Evolutionary conservation across 805 yeast species (phyloP).

Genomic region (Cyberlindnera americana): DNA sequence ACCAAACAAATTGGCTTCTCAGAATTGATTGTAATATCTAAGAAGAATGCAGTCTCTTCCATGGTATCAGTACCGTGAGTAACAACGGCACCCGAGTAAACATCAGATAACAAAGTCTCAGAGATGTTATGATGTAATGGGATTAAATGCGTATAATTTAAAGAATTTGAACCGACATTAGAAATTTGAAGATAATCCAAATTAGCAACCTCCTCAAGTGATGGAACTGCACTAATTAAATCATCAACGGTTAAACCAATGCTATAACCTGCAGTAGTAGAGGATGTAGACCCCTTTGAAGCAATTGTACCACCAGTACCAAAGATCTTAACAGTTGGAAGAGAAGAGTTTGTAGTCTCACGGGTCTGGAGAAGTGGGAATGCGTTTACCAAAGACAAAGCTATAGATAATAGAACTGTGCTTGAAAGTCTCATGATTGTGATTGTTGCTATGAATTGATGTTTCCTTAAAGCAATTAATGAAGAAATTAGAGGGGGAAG

Average conservation of each 20-base stretch:
- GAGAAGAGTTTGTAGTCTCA: slow-evolving; percentile 12
- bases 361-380: slow-evolving; percentile 8
- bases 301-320: slow-evolving; percentile 64
- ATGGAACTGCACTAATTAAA: slow-evolving; percentile 51
- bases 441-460: too few relatives aligned
- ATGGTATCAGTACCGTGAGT: slow-evolving; percentile 73
- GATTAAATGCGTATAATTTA: slow-evolving; percentile 43
- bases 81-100: slow-evolving; percentile 56
- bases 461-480: too few relatives aligned
- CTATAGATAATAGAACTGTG: slow-evolving; percentile 17
- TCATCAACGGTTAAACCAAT: slow-evolving; percentile 52
- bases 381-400: slow-evolving; percentile 14
- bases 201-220: slow-evolving; percentile 48
- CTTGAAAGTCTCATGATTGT: slow-evolving; percentile 24
- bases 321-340: slow-evolving; percentile 40
- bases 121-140: slow-evolving; percentile 44
- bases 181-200: slow-evolving; percentile 38
- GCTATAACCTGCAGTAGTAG: slow-evolving; percentile 52
- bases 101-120: slow-evolving; percentile 36
- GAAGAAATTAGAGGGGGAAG: too few relatives aligned
- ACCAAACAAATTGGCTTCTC: slow-evolving; percentile 32
- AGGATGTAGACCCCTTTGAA: slow-evolving; percentile 43
- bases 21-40: slow-evolving; percentile 44
- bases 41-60: slow-evolving; percentile 64
- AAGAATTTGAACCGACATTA: slow-evolving; percentile 58